Evolutionary conservation across 768 basidiomycete species (phyloP).

Genomic region (Cystofilobasidium capitatum): DNA sequence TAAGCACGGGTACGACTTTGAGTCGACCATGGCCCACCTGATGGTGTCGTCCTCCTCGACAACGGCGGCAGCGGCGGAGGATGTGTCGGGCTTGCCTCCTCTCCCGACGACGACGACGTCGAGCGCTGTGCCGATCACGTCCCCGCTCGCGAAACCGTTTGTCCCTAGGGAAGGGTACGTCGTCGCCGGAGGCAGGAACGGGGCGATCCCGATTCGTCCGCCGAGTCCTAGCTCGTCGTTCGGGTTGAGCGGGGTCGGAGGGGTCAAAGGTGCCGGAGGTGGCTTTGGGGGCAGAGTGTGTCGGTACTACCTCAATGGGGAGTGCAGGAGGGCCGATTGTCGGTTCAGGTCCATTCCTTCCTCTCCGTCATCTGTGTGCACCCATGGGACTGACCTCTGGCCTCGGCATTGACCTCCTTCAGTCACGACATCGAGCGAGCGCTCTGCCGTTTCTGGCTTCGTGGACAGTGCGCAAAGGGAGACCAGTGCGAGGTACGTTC

Average conservation of each 20-base stretch:
- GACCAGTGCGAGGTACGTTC: slow-evolving; percentile 45
- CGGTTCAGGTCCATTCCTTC: slow-evolving; percentile 70
- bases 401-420: too few relatives aligned
- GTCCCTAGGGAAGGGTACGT: slow-evolving; percentile 33
- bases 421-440: slow-evolving; percentile 94
- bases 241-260: slow-evolving; percentile 36
- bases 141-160: slow-evolving; percentile 28
- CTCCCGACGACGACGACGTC: slow-evolving; percentile 47
- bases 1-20: slow-evolving; percentile 85
- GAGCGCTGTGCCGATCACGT: slow-evolving; percentile 39
- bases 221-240: slow-evolving; percentile 34
- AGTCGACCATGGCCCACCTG: slow-evolving; percentile 87
- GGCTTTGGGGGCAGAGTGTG: slow-evolving; percentile 52
- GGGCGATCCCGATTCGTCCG: slow-evolving; percentile 23
- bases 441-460: slow-evolving; percentile 91
- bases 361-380: too few relatives aligned
- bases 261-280: slow-evolving; percentile 32
- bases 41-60: slow-evolving; percentile 49
- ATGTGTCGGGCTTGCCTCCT: slow-evolving; percentile 25
- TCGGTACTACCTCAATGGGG: slow-evolving; percentile 90
- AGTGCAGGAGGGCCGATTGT: slow-evolving; percentile 91
- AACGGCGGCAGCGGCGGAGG: slow-evolving; percentile 32
- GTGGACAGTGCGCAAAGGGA: slow-evolving; percentile 93
- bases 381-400: too few relatives aligned
- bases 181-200: slow-evolving; percentile 30